A percentile compares a stretch with the other conserved stretches of the same genome.
phyloP scores from a whole-genome alignment of 768 basidiomycete genomes.

The Suillus paluster region DNA sequence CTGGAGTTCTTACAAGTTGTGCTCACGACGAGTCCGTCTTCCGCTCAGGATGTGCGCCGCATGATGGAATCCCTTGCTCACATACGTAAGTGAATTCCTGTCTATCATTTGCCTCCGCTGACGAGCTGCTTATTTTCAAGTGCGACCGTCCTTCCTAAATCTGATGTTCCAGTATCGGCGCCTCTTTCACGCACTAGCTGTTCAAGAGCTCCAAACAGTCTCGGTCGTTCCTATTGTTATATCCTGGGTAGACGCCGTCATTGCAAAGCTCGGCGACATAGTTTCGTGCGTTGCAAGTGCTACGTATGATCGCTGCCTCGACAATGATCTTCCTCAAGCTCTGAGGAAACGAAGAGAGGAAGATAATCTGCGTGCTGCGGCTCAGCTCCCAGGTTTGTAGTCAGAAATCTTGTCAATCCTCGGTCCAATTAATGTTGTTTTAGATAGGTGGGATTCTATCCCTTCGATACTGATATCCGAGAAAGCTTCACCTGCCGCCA shows the following conservation, averaged over 20 bases:
- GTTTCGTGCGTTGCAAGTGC: constrained; percentile 36
- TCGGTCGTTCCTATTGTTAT: constrained; percentile 41
- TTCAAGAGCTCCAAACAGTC: constrained; percentile 30
- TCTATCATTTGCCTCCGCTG: constrained; percentile 7
- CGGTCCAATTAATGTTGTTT: constrained; percentile 14
- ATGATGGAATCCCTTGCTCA: constrained; percentile 18
- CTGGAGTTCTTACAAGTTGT: constrained; percentile 34
- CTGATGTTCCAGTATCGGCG: constrained; percentile 57
- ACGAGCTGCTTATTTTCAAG: constrained; percentile 24
- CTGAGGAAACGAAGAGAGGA: constrained; percentile 49
- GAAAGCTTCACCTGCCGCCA: constrained; percentile 60
- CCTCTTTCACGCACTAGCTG: constrained; percentile 50
- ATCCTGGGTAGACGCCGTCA: constrained; percentile 68
- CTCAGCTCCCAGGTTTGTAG: constrained; percentile 75
- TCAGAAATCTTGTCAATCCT: not conserved
- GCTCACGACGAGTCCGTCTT: constrained; percentile 13
- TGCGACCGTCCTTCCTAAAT: constrained; percentile 34
- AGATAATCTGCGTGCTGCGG: constrained; percentile 58
- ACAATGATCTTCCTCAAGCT: constrained; percentile 28
- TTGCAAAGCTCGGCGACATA: constrained; percentile 55
- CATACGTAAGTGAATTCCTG: constrained; percentile 23
- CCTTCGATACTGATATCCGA: constrained; percentile 49
- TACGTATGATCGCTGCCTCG: constrained; percentile 14
- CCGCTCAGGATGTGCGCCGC: constrained; percentile 8
- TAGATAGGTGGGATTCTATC: constrained; percentile 61